phyloP scores from a whole-genome alignment of 306 rosid genomes.

The Inga leiocalycina region DNA sequence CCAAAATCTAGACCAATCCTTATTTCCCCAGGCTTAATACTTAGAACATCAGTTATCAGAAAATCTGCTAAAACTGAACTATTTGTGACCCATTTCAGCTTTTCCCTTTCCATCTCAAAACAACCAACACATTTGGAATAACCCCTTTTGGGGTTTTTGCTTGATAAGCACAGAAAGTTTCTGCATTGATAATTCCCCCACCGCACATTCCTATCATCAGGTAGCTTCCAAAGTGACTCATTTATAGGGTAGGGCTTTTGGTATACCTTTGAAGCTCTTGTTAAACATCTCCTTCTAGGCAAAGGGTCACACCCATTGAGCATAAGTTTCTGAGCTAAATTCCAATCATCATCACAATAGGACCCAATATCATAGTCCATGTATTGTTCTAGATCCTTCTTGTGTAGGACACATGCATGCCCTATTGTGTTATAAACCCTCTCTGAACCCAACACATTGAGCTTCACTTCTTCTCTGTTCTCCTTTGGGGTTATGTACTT shows the following conservation, averaged over 20 bases:
- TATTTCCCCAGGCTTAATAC: constrained; percentile 60
- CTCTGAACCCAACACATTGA: constrained; percentile 61
- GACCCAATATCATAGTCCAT: constrained; percentile 95
- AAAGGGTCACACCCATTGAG: constrained; percentile 91
- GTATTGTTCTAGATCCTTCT: constrained; percentile 73
- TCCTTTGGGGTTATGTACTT: constrained; percentile 90
- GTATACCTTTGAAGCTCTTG: constrained; percentile 83
- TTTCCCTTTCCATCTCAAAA: constrained; percentile 91
- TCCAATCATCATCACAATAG: constrained; percentile 95
- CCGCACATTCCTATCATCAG: constrained; percentile 78
- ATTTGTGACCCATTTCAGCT: constrained; percentile 77
- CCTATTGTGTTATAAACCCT: constrained; percentile 81
- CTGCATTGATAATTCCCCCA: constrained; percentile 90
- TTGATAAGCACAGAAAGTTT: constrained; percentile 70
- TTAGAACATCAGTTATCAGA: constrained; percentile 53
- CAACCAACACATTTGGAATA: constrained; percentile 80
- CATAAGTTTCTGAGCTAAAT: constrained; percentile 83
- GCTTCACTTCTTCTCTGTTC: constrained; percentile 60
- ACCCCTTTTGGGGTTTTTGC: constrained; percentile 74
- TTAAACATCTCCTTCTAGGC: constrained; percentile 81
- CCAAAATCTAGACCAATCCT: constrained; percentile 88
- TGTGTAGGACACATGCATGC: constrained; percentile 76
- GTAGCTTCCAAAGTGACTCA: constrained; percentile 80
- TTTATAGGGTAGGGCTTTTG: constrained; percentile 73
- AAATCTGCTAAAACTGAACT: constrained; percentile 56